Conservation (phyloP, 1,139 yeast species). For the Candida buenavistaensis region DNA sequence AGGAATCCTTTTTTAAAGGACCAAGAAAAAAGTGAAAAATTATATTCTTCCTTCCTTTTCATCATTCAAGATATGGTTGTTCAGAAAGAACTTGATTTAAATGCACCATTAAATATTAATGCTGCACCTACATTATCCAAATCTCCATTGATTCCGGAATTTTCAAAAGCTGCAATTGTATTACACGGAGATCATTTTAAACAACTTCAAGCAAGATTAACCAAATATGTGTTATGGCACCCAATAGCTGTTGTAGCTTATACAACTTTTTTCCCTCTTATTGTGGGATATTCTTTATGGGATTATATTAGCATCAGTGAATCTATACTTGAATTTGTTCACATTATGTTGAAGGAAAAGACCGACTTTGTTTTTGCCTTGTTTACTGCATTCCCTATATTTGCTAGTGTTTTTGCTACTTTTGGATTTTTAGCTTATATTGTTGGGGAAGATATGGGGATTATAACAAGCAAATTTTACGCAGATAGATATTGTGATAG, state of each 20-base stretch:
- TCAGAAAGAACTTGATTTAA: conserved; percentile 51
- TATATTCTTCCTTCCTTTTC: no score
- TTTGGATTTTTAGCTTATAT: conserved; percentile 29
- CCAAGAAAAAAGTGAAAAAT: no score
- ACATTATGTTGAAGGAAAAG: conserved; percentile 19
- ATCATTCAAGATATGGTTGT: no score
- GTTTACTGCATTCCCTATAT: conserved; percentile 26
- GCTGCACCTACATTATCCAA: conserved; percentile 51
- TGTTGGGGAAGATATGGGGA: conserved; percentile 45
- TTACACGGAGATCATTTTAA: conserved; percentile 65
- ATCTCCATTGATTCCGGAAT: conserved; percentile 51
- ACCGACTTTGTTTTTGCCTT: conserved; percentile 28
- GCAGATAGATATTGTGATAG: conserved; percentile 31
- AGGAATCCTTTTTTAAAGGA: no score
- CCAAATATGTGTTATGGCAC: conserved; percentile 50
- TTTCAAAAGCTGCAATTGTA: conserved; percentile 58
- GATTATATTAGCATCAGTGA: conserved; percentile 40
- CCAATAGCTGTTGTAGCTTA: conserved; percentile 36
- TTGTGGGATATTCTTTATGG: conserved; percentile 26
- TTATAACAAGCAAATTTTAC: conserved; percentile 44
- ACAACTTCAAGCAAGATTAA: conserved; percentile 55
- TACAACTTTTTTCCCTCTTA: conserved; percentile 18
- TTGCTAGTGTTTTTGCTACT: conserved; percentile 22
- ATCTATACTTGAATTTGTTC: conserved; percentile 33
- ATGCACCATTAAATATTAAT: conserved; percentile 51